These are phyloP conservation scores for Ceratonia siliqua DNA, from an alignment of 306 rosid species.

Conservation along the genomic window DNA sequence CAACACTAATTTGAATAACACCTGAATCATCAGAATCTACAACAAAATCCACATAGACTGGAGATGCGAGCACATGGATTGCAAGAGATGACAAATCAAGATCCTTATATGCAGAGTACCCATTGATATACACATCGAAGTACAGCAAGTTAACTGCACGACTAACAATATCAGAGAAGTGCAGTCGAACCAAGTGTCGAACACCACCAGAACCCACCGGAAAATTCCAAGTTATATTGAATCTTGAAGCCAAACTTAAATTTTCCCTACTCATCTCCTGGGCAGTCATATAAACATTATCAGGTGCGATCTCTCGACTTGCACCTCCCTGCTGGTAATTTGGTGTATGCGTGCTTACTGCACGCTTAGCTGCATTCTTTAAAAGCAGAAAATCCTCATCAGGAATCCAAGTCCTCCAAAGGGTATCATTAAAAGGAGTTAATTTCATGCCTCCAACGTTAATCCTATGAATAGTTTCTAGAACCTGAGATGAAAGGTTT, in stretches of 20 bases:
- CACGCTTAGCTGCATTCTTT: conserved; percentile 62
- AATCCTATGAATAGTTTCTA: conserved; percentile 78
- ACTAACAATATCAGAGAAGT: conserved; percentile 85
- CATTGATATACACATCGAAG: conserved; percentile 75
- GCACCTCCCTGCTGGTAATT: conserved; percentile 70
- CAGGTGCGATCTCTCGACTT: conserved; percentile 74
- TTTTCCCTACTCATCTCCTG: conserved; percentile 72
- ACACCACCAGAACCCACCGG: conserved; percentile 43
- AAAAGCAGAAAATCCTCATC: conserved; percentile 64
- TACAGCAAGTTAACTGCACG: conserved; percentile 55
- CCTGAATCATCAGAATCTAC: conserved; percentile 64
- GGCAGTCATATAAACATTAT: conserved; percentile 76
- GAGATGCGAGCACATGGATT: conserved; percentile 60
- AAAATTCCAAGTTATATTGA: conserved; percentile 82
- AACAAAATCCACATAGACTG: conserved; percentile 69
- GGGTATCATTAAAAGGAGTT: conserved; percentile 82
- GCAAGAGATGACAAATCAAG: conserved; percentile 69
- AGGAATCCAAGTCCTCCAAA: conserved; percentile 92
- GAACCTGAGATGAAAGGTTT: conserved; percentile 62
- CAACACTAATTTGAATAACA: conserved; percentile 62
- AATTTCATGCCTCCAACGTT: conserved; percentile 78
- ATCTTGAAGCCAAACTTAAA: conserved; percentile 38
- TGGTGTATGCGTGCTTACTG: conserved; percentile 47
- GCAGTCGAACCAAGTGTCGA: conserved; percentile 71
- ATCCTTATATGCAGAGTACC: conserved; percentile 63